Evolutionary conservation across 2,329 filamentous ascomycete genomes (phyloP), one percentile per base, ranked within the genome.

Genomic region (Colletotrichum godetiae): DNA sequence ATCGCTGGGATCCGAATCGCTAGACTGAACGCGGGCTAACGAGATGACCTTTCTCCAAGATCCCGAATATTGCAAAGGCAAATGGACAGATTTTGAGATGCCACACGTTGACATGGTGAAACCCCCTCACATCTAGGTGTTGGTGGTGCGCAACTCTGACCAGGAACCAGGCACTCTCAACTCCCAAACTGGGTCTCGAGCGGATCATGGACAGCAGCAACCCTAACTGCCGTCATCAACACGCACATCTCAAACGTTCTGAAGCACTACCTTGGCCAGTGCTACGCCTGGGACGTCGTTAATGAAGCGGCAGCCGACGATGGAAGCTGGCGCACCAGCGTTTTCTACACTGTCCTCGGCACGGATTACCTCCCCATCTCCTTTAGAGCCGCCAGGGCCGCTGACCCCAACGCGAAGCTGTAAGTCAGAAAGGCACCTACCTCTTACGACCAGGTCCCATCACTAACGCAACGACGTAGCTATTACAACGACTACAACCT

Each of bases 401-500:
- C 86, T 0, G 84, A 85, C 53, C 84, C 85, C 0, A 77, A 80
- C 6, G 85, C 86, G 2, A 88, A 87, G 78, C 81, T 90, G 7
- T 90, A 87, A 42, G 72, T 42, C 19, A 89, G 19, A 42, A 19
- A 42, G 37, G 15, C 7, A 5, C 7, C 37, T 19, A 19, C 37
- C 37, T 7, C 5, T 42, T 6, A 19, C 27, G 27, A 29, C 27
- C 4, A 7, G 0, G 19, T 15, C 3, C 37, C 15, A 42, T 49
- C 19, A n/a, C 42, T 49, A 49, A 49, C n/a, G 7, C 19, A 57
- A 19, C 3, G 6, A 2, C 46, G 3, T 5, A 74, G 73, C 5
- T 91, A 90, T 79, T 89, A 89, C 81, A 91, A 91, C 79, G 89
- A 91, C 78, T 91, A 90, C 81, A 89, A 90, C 79, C 83, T 88